Conservation (phyloP, 2,329 filamentous ascomycete genomes). For the Ceratocystis destructans region DNA sequence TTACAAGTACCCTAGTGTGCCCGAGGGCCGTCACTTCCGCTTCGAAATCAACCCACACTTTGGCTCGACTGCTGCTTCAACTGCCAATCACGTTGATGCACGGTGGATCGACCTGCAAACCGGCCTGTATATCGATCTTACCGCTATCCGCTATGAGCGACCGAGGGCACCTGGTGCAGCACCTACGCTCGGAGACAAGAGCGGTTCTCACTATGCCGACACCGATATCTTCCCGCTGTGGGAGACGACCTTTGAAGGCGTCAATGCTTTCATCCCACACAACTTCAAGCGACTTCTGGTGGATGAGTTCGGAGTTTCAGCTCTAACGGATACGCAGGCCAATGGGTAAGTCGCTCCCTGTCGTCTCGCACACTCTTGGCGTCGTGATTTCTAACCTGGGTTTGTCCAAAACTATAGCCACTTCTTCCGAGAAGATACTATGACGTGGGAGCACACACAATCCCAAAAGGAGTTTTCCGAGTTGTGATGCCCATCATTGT, state of each 20-base stretch:
- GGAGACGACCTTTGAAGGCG: constrained; percentile 55
- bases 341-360: constrained; percentile 33
- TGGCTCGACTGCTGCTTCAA: constrained; percentile 26
- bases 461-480: constrained; percentile 7
- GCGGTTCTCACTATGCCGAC: constrained; percentile 37
- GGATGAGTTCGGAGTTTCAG: constrained; percentile 42
- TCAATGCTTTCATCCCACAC: constrained; percentile 51
- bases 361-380: not conserved
- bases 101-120: constrained; percentile 36
- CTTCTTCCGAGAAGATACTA: constrained; percentile 29
- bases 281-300: constrained; percentile 44
- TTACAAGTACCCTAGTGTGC: constrained; percentile 29
- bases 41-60: constrained; percentile 38
- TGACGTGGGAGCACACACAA: constrained; percentile 25
- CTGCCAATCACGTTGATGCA: constrained; percentile 28
- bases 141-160: constrained; percentile 35
- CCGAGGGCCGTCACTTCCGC: constrained; percentile 32
- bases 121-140: constrained; percentile 39
- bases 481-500: constrained; percentile 2
- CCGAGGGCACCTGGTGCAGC: constrained; percentile 28
- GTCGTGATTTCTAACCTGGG: constrained; percentile 16
- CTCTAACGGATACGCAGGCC: constrained; percentile 38
- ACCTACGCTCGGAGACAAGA: constrained; percentile 38
- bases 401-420: constrained; percentile 25
- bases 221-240: constrained; percentile 52